These are phyloP conservation scores for Kondoa subrosea DNA, from an alignment of 768 basidiomycete species.

Conservation along the genomic window DNA sequence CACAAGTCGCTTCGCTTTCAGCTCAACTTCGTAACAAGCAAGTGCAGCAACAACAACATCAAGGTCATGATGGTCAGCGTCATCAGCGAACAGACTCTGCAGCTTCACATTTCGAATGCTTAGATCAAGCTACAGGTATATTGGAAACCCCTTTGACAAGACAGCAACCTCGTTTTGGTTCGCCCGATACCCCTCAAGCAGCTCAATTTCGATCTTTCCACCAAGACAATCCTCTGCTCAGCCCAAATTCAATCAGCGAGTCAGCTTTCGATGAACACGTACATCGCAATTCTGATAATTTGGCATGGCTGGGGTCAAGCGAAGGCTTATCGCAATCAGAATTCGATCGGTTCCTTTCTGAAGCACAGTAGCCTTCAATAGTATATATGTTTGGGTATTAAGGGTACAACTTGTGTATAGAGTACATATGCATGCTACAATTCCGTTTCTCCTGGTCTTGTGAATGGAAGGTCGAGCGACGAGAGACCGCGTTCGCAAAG, in stretches of 20 bases:
- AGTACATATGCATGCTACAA: neutral
- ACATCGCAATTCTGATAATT: neutral
- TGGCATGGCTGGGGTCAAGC: no score
- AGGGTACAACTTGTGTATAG: no score
- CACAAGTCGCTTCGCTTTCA: no score
- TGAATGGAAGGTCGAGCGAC: conserved; percentile 73
- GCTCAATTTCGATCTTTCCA: neutral
- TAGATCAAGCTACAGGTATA: neutral
- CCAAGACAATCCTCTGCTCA: neutral
- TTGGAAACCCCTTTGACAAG: neutral
- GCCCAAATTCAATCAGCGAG: neutral
- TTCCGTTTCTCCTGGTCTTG: conserved; percentile 34
- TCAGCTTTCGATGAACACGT: neutral
- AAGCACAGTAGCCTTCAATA: no score
- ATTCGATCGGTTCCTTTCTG: no score
- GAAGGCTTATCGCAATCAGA: no score
- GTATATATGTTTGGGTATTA: no score
- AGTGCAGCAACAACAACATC: no score
- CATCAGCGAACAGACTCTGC: neutral
- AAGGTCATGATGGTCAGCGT: no score
- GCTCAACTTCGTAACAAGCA: no score
- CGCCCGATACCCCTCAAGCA: neutral
- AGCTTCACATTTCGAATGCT: neutral
- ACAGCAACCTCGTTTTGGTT: neutral
- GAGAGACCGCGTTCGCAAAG: conserved; percentile 78